Base-by-base conservation (phyloP, 192 early-diverging fungal genomes). In the Nowakowskiella sp. region DNA sequence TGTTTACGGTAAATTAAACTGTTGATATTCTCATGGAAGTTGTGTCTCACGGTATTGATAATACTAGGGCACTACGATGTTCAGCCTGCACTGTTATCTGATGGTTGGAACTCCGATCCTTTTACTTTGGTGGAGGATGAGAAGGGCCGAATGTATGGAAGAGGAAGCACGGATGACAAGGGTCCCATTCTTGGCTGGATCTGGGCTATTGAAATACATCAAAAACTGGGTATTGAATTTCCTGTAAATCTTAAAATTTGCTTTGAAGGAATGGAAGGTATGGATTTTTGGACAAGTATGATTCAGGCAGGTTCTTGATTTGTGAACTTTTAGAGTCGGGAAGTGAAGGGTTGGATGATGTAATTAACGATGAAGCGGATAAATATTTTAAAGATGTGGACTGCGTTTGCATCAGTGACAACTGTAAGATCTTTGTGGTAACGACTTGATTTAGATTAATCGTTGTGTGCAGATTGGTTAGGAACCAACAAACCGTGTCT, bases 121-220 rank as follows among this genome's bases (percentile, higher is more conserved):
- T 98, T 88, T 61, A 82, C 78, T 31, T 67, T 98, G 57, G 70
- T 84, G 5, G 92, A 96, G 73, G 85, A 85, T 55, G 82, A 81
- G 34, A 73, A 91, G 57, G 85, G 87, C 29, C 77, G 85, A 26
- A 71, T 98, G 53, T 74, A 87, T 36, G 95, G 92, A 31, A 87
- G 95, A 65, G 95, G 95, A 23, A 76, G 87, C 33, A 89, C 88
- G 5, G 95, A 98, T 70, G 95, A 98, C 80, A 98, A 98, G 74
- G 94, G 87, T 1, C 95, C 95, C 42, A 83, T 98, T n/a, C 81
- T 98, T 47, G 87, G 86, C 1, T 98, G 95, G 95, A 74, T 98
- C 49, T 92, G 92, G 71, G 89, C 88, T 25, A 89, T 90, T 31
- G 92, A 94, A 68, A 86, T 91, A 32, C 88, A 96, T 80, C 84